These are phyloP conservation scores for Fusarium sp. DNA, from an alignment of 2,329 filamentous ascomycete species.

Conservation along the genomic window DNA sequence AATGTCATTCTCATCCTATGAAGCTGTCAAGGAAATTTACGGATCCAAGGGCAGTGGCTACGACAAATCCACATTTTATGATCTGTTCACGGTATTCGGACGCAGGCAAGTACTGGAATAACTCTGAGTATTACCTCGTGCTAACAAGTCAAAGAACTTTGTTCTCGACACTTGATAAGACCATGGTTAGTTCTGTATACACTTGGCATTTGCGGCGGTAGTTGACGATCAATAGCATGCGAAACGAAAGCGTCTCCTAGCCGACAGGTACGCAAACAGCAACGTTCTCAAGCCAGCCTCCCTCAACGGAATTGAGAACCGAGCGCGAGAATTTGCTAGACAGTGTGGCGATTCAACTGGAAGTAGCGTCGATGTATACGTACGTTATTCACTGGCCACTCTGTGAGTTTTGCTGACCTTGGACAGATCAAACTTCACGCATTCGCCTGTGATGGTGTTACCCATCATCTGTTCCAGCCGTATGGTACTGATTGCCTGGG, in stretches of 20 bases:
- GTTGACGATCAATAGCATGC: slow-evolving; percentile 61
- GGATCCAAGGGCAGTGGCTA: slow-evolving; percentile 69
- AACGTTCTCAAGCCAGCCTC: slow-evolving; percentile 69
- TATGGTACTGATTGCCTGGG: slow-evolving; percentile 70
- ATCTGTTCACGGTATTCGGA: slow-evolving; percentile 67
- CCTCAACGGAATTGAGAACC: slow-evolving; percentile 66
- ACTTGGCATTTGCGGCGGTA: fast-evolving
- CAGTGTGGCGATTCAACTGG: slow-evolving; percentile 59
- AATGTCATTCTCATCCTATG: slow-evolving; percentile 65
- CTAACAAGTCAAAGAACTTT: slow-evolving; percentile 58
- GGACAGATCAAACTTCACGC: slow-evolving; percentile 60
- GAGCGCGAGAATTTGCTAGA: slow-evolving; percentile 64
- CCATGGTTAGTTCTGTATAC: slow-evolving; percentile 52
- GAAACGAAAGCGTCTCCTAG: slow-evolving; percentile 69
- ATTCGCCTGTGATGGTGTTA: slow-evolving; percentile 75
- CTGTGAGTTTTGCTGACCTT: neutral
- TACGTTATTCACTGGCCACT: slow-evolving; percentile 45
- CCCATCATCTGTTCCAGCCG: slow-evolving; percentile 74
- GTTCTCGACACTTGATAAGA: slow-evolving; percentile 67
- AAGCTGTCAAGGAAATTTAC: slow-evolving; percentile 71
- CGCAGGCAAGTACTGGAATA: slow-evolving; percentile 53
- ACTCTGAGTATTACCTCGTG: no score
- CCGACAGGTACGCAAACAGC: slow-evolving; percentile 74
- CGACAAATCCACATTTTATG: slow-evolving; percentile 72
- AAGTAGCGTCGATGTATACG: slow-evolving; percentile 68